Conservation (phyloP, 1,139 yeast species). For the Suhomyces wounanorum region DNA sequence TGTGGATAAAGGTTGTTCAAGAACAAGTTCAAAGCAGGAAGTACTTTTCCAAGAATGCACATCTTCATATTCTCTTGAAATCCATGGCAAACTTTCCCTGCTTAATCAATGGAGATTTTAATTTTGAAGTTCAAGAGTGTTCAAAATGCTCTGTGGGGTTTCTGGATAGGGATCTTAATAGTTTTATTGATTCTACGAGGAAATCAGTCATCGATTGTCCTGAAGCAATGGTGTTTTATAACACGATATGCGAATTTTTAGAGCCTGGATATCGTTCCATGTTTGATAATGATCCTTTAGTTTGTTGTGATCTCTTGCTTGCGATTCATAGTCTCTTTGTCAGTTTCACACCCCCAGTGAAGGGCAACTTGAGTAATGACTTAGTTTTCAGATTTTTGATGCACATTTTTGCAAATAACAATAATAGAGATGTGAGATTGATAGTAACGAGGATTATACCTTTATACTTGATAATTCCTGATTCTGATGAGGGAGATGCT, state of each 20-base stretch:
- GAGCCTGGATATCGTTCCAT: conserved; percentile 6
- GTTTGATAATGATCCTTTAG: conserved; percentile 24
- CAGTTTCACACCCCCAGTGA: conserved; percentile 29
- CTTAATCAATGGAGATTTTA: conserved; percentile 34
- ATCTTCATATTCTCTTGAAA: conserved; percentile 33
- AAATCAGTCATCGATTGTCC: conserved; percentile 24
- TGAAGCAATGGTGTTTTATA: conserved; percentile 26
- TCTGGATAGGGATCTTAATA: conserved; percentile 25
- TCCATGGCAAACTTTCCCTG: conserved; percentile 50
- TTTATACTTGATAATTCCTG: conserved; percentile 39
- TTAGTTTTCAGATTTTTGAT: conserved; percentile 27
- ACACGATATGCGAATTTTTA: conserved; percentile 25
- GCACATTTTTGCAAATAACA: conserved; percentile 23
- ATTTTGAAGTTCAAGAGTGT: conserved; percentile 37
- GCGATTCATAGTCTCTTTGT: conserved; percentile 50
- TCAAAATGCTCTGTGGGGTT: conserved; percentile 39
- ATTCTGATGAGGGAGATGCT: conserved; percentile 34
- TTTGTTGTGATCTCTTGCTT: conserved; percentile 46
- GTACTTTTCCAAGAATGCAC: conserved; percentile 9
- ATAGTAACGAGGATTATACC: conserved; percentile 51
- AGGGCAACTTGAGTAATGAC: conserved; percentile 21
- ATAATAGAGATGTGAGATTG: conserved; percentile 55
- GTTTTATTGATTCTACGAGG: conserved; percentile 24
- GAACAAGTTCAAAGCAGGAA: background rate
- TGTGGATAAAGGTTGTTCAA: conserved; percentile 31